phyloP scores from a whole-genome alignment of 1,284 basidiomycete genomes.

The Papiliotrema terrestris region DNA sequence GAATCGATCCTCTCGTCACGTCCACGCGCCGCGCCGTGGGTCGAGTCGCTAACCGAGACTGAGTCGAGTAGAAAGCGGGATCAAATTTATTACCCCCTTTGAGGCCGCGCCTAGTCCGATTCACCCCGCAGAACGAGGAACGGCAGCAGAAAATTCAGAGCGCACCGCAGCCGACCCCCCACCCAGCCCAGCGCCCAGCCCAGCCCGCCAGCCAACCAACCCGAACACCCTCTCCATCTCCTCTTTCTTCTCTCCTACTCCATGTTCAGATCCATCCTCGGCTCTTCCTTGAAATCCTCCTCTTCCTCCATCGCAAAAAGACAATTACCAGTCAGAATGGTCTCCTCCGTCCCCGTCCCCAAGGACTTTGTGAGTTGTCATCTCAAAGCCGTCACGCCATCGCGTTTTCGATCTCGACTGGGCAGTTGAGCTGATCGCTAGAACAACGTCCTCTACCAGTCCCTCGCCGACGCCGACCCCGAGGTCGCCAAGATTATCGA shows the following conservation, averaged over 20 bases:
- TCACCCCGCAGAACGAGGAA: no score
- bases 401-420: neutral
- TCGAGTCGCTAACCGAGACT: no score
- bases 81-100: no score
- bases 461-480: conserved; percentile 86
- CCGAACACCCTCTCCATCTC: neutral
- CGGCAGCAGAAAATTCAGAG: neutral
- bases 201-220: neutral
- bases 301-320: conserved; percentile 22
- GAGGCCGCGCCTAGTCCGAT: no score
- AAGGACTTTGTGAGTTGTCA: conserved; percentile 51
- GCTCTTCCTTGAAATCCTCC: conserved; percentile 11
- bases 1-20: no score
- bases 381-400: neutral
- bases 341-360: conserved; percentile 51
- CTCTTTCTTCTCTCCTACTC: neutral
- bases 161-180: neutral
- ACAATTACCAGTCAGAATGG: conserved; percentile 41
- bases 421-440: conserved; percentile 40
- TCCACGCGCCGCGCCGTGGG: no score
- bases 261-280: neutral
- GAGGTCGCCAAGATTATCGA: conserved; percentile 96
- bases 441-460: conserved; percentile 88
- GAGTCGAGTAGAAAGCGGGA: no score
- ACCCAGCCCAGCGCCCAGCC: neutral